Percentiles rank a stretch among this genome's conserved stretches.
These are phyloP conservation scores for Aspergillus sp. DNA, from an alignment of 2,329 filamentous ascomycete genomes.

Conservation along the genomic window DNA sequence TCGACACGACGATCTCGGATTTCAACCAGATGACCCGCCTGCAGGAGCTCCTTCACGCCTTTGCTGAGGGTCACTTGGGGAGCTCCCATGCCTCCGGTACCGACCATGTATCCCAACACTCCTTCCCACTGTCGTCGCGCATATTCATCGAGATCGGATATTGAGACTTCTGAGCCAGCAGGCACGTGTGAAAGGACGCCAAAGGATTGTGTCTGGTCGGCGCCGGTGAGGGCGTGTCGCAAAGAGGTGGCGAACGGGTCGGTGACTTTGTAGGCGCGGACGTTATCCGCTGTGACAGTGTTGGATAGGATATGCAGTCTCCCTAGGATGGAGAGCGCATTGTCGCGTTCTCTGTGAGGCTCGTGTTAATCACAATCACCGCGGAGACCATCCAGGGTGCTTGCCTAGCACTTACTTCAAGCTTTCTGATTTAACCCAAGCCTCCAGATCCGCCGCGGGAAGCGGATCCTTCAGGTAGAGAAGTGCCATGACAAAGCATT, in stretches of 20 bases:
- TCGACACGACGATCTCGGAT: conserved; percentile 57
- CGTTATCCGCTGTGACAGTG: conserved; percentile 60
- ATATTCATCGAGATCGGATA: conserved; percentile 78
- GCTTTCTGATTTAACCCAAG: conserved; percentile 75
- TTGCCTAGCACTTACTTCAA: conserved; percentile 48
- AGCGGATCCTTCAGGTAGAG: conserved; percentile 86
- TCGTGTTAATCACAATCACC: not conserved
- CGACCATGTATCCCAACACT: conserved; percentile 91
- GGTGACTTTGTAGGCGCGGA: conserved; percentile 74
- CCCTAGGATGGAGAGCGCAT: conserved; percentile 77
- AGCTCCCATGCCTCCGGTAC: conserved; percentile 51
- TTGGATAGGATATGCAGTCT: conserved; percentile 83
- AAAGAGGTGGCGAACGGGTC: conserved; percentile 81
- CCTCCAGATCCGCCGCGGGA: conserved; percentile 75
- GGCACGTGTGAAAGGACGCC: conserved; percentile 76
- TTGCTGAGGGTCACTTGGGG: conserved; percentile 62
- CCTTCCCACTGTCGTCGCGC: conserved; percentile 91
- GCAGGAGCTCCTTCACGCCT: conserved; percentile 81
- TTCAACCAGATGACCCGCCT: conserved; percentile 79
- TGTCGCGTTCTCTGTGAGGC: conserved; percentile 70
- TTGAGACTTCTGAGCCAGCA: conserved; percentile 64
- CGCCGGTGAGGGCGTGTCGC: conserved; percentile 82
- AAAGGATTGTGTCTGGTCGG: conserved; percentile 83
- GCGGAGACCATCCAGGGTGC: not conserved
- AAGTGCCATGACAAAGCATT: conserved; percentile 93